These are phyloP conservation scores for Phyllosticta paracitricarpa DNA, from an alignment of 2,329 filamentous ascomycete species.

Conservation along the genomic window DNA sequence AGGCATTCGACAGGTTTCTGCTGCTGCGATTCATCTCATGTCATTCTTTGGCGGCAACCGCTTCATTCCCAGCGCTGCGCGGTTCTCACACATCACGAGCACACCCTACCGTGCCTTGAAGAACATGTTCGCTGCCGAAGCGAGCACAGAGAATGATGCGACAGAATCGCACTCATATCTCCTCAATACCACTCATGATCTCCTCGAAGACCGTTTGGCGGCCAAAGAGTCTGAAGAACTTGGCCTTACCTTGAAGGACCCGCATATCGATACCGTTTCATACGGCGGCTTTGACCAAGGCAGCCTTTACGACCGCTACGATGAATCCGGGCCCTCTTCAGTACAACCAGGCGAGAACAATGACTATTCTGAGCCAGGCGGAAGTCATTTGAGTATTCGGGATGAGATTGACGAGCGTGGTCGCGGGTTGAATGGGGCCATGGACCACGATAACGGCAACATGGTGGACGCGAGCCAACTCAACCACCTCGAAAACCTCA, in stretches of 20 bases:
- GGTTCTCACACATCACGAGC: constrained; percentile 10
- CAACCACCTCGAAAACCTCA: background rate
- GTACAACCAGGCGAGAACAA: constrained; percentile 28
- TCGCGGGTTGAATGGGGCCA: constrained; percentile 1
- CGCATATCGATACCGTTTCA: constrained; percentile 17
- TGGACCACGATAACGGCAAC: constrained; percentile 2
- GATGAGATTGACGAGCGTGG: constrained; percentile 20
- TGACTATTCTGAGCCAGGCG: constrained; percentile 26
- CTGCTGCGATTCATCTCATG: constrained; percentile 9
- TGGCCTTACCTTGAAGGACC: constrained; percentile 19
- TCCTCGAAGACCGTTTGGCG: constrained; percentile 9
- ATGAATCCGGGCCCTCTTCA: constrained; percentile 30
- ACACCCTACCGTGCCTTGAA: constrained; percentile 10
- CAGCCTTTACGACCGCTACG: constrained; percentile 22
- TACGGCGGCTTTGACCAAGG: constrained; percentile 26
- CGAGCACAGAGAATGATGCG: constrained; percentile 9
- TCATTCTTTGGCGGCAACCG: constrained; percentile 10
- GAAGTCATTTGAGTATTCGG: constrained; percentile 22
- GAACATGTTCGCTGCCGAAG: constrained; percentile 11
- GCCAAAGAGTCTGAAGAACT: constrained; percentile 13
- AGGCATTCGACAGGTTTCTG: constrained; percentile 2
- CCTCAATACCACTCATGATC: constrained; percentile 10
- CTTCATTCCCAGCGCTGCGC: constrained; percentile 8
- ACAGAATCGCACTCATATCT: constrained; percentile 10
- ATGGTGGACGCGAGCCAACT: background rate